Base-by-base conservation (phyloP, 1,139 yeast species). In the Geotrichum histeridarum region DNA sequence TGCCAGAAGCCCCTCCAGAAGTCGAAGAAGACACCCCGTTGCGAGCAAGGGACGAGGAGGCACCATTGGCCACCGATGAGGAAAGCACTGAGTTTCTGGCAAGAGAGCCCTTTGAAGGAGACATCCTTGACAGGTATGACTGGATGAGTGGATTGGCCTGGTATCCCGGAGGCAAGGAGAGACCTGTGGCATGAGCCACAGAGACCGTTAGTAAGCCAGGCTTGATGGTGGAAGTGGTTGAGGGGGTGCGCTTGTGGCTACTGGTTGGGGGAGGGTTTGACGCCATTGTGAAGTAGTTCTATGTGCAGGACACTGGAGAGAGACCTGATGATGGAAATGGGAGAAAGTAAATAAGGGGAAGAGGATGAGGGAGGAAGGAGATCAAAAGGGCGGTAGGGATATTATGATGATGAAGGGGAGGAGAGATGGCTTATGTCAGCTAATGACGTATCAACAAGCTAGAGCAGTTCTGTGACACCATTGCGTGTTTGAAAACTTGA, bases 201-300 rank as follows among this genome's bases (percentile, higher is more conserved):
- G 84, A 83, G 36, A 86, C 85, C 0, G 86, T 83, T 53, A 86
- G 74, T 35, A 86, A 69, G 0, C 94, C 94, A 0, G 94, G 93
- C 48, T 73, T 73, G 54, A 75, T 68, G 1, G 73, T 63, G 0
- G 70, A 66, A 2, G 72, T 66, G 8, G 66, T 54, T 15, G 62
- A 54, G 11, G 57, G 56, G n/a, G 57, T 50, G n/a, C 51, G 50
- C 15, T 48, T 50, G 14, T 52, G 54, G 14, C 49, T 35, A 32
- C 32, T 39, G 11, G 35, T 18, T 12, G 54, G 36, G 12, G 53
- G 15, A 36, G 54, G 15, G 55, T 43, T 17, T 35, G 42, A 36
- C 14, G 44, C 43, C 54, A 51, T 51, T 17, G 18, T 42, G 37
- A 43, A 12, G 31, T 17, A 17, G 35, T 30, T 36, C 27, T 43